phyloP scores from a whole-genome alignment of 441 rosid genomes.

The Populus tomentosa region DNA sequence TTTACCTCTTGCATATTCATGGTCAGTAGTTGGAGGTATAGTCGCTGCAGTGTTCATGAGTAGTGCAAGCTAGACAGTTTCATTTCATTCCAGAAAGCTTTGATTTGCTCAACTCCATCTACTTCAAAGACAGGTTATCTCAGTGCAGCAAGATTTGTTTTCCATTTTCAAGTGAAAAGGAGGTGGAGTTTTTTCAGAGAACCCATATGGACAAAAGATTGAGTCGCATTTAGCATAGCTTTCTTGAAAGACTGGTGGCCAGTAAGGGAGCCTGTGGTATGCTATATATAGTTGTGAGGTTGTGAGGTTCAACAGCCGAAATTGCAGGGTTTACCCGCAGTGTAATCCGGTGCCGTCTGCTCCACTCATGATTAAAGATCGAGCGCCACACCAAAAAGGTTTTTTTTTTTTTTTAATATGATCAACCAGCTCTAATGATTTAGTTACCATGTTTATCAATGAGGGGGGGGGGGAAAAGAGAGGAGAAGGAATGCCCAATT shows the following conservation, averaged over 20 bases:
- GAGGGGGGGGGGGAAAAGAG: neutral
- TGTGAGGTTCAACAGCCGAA: conserved; percentile 36
- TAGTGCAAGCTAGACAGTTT: neutral
- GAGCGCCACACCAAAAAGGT: neutral
- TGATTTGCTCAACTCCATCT: conserved; percentile 14
- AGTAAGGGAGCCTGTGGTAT: conserved; percentile 29
- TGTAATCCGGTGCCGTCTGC: conserved; percentile 34
- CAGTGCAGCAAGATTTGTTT: conserved; percentile 20
- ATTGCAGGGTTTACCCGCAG: conserved; percentile 46
- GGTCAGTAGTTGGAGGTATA: neutral
- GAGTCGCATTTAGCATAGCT: conserved; percentile 30
- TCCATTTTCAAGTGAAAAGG: conserved; percentile 25
- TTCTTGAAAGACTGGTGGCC: conserved; percentile 34
- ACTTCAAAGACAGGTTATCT: conserved; percentile 19
- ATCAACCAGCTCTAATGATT: neutral
- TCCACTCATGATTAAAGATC: conserved; percentile 23
- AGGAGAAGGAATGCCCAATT: neutral
- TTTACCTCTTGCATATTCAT: neutral
- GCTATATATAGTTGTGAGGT: conserved; percentile 24
- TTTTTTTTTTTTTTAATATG: neutral
- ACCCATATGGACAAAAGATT: conserved; percentile 40
- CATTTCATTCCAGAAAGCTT: neutral
- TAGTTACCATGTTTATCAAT: conserved; percentile 21
- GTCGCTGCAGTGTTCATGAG: neutral
- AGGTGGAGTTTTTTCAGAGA: conserved; percentile 21